Evolutionary conservation across 2,329 filamentous ascomycete species (phyloP).

Genomic region (Aureobasidium sp.): DNA sequence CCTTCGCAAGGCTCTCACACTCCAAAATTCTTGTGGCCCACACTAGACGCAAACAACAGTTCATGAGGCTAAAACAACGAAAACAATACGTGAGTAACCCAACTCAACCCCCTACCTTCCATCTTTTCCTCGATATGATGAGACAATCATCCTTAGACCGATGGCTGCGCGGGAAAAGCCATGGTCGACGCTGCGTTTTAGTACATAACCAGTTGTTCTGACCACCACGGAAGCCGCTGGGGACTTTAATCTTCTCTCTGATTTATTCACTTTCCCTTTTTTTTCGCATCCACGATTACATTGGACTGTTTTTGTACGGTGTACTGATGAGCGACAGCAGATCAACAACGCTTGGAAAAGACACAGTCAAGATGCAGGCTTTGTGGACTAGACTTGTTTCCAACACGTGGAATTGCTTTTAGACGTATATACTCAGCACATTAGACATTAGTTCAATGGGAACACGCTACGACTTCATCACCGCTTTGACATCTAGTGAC

Average conservation of each 20-base stretch:
- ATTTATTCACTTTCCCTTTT: neutral
- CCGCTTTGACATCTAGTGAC: neutral
- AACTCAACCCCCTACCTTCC: neutral
- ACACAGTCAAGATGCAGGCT: neutral
- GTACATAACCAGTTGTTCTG: slow-evolving; percentile 13
- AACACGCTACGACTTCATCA: too few relatives aligned
- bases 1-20: neutral
- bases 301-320: neutral
- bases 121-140: slow-evolving; percentile 24
- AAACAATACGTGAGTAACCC: neutral
- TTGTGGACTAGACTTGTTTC: too few relatives aligned
- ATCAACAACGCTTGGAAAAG: neutral
- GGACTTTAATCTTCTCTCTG: slow-evolving; percentile 23
- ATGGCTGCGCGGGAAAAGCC: slow-evolving; percentile 21
- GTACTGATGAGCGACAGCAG: neutral
- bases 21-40: slow-evolving; percentile 11
- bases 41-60: neutral
- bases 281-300: too few relatives aligned
- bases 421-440: too few relatives aligned
- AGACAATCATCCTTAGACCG: slow-evolving; percentile 36
- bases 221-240: slow-evolving; percentile 16
- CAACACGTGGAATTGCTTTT: neutral
- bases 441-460: too few relatives aligned
- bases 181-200: slow-evolving; percentile 9
- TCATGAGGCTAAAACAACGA: neutral